Evolutionary conservation across 2,329 filamentous ascomycete genomes (phyloP).

Genomic region (Annulohypoxylon truncatum): DNA sequence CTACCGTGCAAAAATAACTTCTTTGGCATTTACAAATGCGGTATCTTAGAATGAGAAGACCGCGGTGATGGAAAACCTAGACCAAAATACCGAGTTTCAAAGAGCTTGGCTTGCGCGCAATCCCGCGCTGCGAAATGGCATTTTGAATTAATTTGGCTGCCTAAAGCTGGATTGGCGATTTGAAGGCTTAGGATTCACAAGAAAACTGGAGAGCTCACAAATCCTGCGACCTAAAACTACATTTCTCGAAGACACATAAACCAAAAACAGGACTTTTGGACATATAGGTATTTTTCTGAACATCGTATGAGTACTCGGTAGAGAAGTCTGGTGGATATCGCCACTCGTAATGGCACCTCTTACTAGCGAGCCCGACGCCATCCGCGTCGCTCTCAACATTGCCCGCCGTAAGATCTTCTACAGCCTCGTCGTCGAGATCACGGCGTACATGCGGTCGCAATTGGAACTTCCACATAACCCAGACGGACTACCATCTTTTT

Average conservation of each 20-base stretch:
- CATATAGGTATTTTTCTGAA: not conserved
- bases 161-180: conserved; percentile 10
- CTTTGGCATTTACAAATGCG: no score
- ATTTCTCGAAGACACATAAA: not conserved
- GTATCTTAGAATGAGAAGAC: not conserved
- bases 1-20: not conserved
- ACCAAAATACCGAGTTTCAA: not conserved
- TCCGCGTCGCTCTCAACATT: conserved; percentile 66
- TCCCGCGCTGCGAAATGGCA: not conserved
- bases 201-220: conserved; percentile 5
- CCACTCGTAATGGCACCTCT: conserved; percentile 62
- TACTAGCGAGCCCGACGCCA: conserved; percentile 65
- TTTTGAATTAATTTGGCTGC: conserved; percentile 36
- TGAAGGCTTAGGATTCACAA: not conserved
- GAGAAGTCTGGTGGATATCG: not conserved
- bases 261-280: not conserved
- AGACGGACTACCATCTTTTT: conserved; percentile 46
- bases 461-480: conserved; percentile 54
- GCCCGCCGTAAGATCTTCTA: conserved; percentile 64
- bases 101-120: not conserved
- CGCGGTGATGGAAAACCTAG: not conserved
- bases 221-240: conserved; percentile 6
- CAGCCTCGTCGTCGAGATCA: conserved; percentile 63
- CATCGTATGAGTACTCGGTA: not conserved
- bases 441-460: conserved; percentile 65